Evolutionary conservation across 1,284 basidiomycete species (phyloP).

Genomic region (Heterobasidion irregulare): DNA sequence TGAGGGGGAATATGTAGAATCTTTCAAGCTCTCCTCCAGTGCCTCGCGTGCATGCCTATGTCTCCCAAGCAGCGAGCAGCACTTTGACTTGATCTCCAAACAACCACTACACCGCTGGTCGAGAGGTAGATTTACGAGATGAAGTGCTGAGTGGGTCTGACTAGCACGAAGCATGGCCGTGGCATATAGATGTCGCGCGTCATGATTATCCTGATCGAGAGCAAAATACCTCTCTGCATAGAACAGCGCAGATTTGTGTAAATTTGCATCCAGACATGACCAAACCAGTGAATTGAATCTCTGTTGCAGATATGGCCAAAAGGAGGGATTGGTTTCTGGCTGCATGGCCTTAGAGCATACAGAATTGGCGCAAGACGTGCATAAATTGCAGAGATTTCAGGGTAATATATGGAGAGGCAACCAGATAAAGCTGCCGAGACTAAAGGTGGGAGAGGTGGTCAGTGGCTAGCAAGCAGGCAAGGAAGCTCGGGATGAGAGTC

Average conservation of each 20-base stretch:
- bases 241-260: slow-evolving; percentile 70
- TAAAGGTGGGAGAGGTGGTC: neutral
- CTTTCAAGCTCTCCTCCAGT: slow-evolving; percentile 50
- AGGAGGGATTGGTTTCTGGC: slow-evolving; percentile 36
- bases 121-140: slow-evolving; percentile 53
- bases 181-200: slow-evolving; percentile 80
- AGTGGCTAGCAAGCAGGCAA: neutral
- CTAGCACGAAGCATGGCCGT: slow-evolving; percentile 65
- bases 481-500: neutral
- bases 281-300: slow-evolving; percentile 65
- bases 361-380: slow-evolving; percentile 1
- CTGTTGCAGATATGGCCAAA: slow-evolving; percentile 46
- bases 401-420: neutral
- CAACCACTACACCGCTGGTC: slow-evolving; percentile 65
- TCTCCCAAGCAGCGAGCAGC: slow-evolving; percentile 64
- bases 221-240: slow-evolving; percentile 76
- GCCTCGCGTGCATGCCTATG: slow-evolving; percentile 67
- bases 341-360: slow-evolving; percentile 30
- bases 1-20: slow-evolving; percentile 40
- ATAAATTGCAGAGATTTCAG: neutral
- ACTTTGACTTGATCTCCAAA: slow-evolving; percentile 72
- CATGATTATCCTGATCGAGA: slow-evolving; percentile 62
- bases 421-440: neutral
- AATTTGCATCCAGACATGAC: slow-evolving; percentile 71
- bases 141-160: slow-evolving; percentile 72